These are phyloP conservation scores for Eucalyptus tenuipes DNA, from an alignment of 345 rosid species.

Conservation along the genomic window DNA sequence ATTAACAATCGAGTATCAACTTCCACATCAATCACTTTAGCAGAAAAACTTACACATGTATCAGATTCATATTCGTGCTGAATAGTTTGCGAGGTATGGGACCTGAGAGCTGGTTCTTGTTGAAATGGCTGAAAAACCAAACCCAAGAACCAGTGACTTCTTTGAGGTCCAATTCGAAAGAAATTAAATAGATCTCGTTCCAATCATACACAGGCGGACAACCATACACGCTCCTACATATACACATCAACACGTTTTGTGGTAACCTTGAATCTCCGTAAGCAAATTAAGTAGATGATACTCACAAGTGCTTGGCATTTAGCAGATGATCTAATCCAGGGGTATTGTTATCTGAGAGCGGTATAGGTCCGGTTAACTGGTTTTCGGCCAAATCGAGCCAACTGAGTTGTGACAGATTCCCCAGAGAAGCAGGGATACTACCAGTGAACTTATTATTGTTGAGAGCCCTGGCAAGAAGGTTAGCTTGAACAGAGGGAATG, in stretches of 20 bases:
- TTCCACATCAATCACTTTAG: neutral
- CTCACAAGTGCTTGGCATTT: slow-evolving; percentile 88
- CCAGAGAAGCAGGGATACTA: slow-evolving; percentile 63
- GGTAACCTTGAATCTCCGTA: neutral
- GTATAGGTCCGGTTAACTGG: slow-evolving; percentile 67
- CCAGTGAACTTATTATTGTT: slow-evolving; percentile 90
- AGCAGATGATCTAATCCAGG: slow-evolving; percentile 76
- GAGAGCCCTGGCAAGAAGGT: slow-evolving; percentile 55
- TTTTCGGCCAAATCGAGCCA: slow-evolving; percentile 92
- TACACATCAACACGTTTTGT: neutral
- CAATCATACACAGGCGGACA: neutral
- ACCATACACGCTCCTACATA: neutral
- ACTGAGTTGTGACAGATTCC: slow-evolving; percentile 64
- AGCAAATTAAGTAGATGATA: neutral
- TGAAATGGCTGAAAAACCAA: slow-evolving; percentile 65
- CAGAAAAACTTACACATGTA: slow-evolving; percentile 52
- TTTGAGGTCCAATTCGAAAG: neutral
- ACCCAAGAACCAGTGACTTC: neutral
- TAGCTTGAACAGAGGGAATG: neutral
- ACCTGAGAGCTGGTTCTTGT: slow-evolving; percentile 89
- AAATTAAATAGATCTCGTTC: neutral
- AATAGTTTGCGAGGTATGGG: slow-evolving; percentile 54
- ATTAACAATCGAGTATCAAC: neutral
- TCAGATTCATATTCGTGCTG: slow-evolving; percentile 61
- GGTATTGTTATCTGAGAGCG: slow-evolving; percentile 33